A percentile compares a stretch with the other conserved stretches of the same genome.
Conservation (phyloP, 2,329 filamentous ascomycete genomes). For the Rosellinia necatrix region DNA sequence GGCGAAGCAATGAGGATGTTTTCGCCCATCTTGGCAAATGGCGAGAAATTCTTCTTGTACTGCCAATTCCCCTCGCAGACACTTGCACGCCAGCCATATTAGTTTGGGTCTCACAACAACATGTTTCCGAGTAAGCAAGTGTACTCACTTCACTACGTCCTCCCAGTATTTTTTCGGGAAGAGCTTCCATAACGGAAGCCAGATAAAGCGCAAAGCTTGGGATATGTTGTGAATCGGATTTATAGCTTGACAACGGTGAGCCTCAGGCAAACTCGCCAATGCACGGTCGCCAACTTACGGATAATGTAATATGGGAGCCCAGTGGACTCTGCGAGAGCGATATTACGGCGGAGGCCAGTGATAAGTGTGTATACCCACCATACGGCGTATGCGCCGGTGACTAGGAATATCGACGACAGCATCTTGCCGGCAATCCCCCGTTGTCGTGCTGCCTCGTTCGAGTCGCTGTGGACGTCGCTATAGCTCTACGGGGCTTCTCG, state of each 20-base stretch:
- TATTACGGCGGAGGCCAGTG: conserved; percentile 48
- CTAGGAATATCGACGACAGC: conserved; percentile 45
- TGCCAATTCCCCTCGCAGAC: conserved; percentile 62
- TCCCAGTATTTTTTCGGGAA: conserved; percentile 63
- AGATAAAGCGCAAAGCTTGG: conserved; percentile 59
- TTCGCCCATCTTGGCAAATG: conserved; percentile 65
- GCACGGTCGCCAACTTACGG: conserved; percentile 50
- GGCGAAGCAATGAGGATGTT: conserved; percentile 67
- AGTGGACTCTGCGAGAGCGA: conserved; percentile 54
- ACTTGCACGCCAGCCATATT: conserved; percentile 20
- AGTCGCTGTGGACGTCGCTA: conserved; percentile 2
- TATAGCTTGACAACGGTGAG: conserved; percentile 45
- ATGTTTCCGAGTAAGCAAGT: background rate
- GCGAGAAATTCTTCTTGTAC: conserved; percentile 57
- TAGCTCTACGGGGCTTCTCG: background rate
- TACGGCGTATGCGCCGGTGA: conserved; percentile 41
- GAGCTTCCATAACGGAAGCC: conserved; percentile 58
- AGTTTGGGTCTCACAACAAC: conserved; percentile 2
- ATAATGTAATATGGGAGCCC: conserved; percentile 58
- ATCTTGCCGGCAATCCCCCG: conserved; percentile 30
- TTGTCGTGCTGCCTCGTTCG: background rate
- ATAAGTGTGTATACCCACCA: conserved; percentile 41
- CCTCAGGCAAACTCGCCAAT: background rate
- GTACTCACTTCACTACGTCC: conserved; percentile 62
- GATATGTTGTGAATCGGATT: conserved; percentile 57